These are phyloP conservation scores for Neurospora sp. DNA, from an alignment of 495 filamentous ascomycete species.

Conservation along the genomic window DNA sequence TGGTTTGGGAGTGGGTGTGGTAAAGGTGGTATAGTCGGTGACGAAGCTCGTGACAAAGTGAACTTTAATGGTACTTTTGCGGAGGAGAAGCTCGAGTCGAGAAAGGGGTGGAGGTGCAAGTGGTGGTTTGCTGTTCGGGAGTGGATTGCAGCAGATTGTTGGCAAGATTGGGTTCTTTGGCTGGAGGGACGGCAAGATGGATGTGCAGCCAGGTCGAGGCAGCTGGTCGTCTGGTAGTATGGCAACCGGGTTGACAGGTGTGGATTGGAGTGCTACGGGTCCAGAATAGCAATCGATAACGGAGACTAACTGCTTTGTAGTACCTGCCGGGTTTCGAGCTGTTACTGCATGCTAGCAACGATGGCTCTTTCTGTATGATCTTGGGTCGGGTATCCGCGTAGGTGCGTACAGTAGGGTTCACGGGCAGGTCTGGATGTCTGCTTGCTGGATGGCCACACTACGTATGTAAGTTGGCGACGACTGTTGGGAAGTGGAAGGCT, in stretches of 20 bases:
- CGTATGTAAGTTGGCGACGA: neutral
- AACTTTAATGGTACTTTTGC: neutral
- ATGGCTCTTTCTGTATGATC: neutral
- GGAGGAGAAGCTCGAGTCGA: neutral
- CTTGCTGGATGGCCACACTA: neutral
- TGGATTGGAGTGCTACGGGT: neutral
- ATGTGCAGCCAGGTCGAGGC: neutral
- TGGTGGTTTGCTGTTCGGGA: neutral
- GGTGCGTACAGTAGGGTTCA: neutral
- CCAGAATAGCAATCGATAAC: neutral
- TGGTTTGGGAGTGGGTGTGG: constrained; percentile 11
- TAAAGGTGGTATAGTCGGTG: constrained; percentile 6
- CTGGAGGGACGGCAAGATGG: neutral
- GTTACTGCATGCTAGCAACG: neutral
- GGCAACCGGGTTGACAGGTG: neutral
- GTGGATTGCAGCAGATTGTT: neutral
- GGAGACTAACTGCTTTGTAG: neutral
- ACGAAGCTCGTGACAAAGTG: neutral
- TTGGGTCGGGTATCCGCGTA: neutral
- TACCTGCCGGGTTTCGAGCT: neutral
- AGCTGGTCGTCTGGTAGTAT: neutral
- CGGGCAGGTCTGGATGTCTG: neutral
- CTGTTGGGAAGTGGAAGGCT: too few species aligned
- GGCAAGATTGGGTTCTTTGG: neutral
- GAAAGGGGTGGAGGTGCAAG: neutral